Base-by-base conservation (phyloP, 1,284 basidiomycete species). In the Ceratobasidium sp. region DNA sequence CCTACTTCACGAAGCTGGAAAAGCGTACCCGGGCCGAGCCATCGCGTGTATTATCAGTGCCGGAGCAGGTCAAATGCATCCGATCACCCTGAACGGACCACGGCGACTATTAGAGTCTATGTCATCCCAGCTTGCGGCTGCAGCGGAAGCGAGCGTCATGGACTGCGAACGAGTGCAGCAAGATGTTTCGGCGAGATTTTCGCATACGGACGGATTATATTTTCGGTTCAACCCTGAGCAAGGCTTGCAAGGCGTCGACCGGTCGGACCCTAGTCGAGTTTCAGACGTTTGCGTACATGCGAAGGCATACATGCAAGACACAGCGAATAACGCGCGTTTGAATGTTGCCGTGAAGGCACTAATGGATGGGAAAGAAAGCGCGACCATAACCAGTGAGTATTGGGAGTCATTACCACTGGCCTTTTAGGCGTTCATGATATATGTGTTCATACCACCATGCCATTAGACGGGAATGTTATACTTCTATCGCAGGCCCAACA, bases 211-310 rank as follows among this genome's bases (percentile, higher is more conserved):
- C 10, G 22, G 22, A 2, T 1, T 62, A 20, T 62, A 62, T 25
- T 62, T 62, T 25, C 45, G 45, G n/a, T 49, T 62, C 45, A 62
- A 50, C 22, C 45, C 50, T 34, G 58, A 34, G n/a, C 58, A 62
- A 35, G 58, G 58, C 4, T n/a, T 62, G 7, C 58, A 62, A 50
- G 15, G 25, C 13, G 32, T 50, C 27, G 17, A 20, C 10, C 8
- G 15, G 1, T 22, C 58, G 17, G 32, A 35, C 17, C 20, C 22
- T 6, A 22, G 27, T n/a, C 31, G 35, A 31, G 2, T 38, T 12
- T 34, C 58, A 10, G 45, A 47, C 22, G 22, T 49, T 22, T 7
- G 17, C 7, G 45, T 34, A 5, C 58, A 62, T 32, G 29, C 45
- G 15, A 27, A 32, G 20, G 13, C 20, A 38, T 29, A 15, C 12